Evolutionary conservation across 2,329 filamentous ascomycete genomes (phyloP), one percentile per base, ranked within the genome.

Genomic region (Apiospora marii): DNA sequence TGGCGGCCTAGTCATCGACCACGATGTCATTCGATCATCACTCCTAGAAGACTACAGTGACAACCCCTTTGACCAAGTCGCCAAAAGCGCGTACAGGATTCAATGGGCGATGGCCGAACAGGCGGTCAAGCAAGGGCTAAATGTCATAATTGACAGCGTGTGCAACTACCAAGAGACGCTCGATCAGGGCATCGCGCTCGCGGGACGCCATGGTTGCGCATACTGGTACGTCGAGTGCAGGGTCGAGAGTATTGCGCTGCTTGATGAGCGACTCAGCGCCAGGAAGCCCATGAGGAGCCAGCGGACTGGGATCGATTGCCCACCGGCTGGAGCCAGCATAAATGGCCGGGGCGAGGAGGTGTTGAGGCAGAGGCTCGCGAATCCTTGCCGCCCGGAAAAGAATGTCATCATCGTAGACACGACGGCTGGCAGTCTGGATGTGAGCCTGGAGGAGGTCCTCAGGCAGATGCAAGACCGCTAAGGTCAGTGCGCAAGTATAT

Each of bases 81-180:
- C 80, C 4, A 80, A 77, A 61, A 74, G 74, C 1, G 77, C 82
- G 8, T 84, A 84, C 70, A 13, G 69, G n/a, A 74, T 83, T 13
- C 77, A 83, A 49, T 84, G 81, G 81, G 73, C 72, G 2, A 77
- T 84, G 2, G 82, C 81, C 41, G 75, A 80, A 44, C 78, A 82
- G 51, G 41, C 81, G 43, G 76, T 83, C 67, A 79, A 77, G 41
- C 83, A 84, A 73, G 80, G 79, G 1, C 74, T 74, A 14, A 79
- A 70, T 70, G 78, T 84, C 73, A 80, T 84, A 71, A 77, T 84
- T 22, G 82, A 84, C 74, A 82, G 81, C 71, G 78, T 79, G 43
- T 84, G 81, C 76, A 83, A 83, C 73, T 83, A 76, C 74, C 67
- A 75, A 14, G 76, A 81, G 73, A 74, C 79, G 2, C 72, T 83